Evolutionary conservation across 352 stramenopile genomes (phyloP).

Genomic region (Paralagenidium karlingii): DNA sequence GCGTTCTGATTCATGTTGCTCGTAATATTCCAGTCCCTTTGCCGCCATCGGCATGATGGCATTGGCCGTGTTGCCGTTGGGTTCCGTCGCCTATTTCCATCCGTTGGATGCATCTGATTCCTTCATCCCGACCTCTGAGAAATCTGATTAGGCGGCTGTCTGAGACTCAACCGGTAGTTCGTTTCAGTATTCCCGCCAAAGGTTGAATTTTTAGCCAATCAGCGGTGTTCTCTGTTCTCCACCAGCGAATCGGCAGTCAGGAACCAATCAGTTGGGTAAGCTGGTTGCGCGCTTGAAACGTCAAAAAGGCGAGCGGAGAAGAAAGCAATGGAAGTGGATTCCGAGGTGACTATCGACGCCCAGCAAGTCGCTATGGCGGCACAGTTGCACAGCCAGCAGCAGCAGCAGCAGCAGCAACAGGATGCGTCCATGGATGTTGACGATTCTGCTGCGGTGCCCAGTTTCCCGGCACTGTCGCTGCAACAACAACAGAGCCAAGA

Average conservation of each 20-base stretch:
- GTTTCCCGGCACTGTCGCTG: constrained; percentile 66
- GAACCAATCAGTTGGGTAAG: not conserved
- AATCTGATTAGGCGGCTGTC: not conserved
- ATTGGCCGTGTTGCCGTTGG: no score
- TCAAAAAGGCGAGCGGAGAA: not conserved
- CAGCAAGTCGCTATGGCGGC: constrained; percentile 32
- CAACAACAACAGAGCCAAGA: constrained; percentile 54
- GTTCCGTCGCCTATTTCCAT: constrained; percentile 24
- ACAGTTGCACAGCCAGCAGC: no score
- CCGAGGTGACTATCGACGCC: constrained; percentile 45
- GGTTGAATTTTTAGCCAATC: constrained; percentile 10
- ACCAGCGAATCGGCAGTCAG: constrained; percentile 12
- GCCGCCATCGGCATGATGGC: no score
- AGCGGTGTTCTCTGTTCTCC: constrained; percentile 4
- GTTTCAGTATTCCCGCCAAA: constrained; percentile 1
- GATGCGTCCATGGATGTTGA: constrained; percentile 43
- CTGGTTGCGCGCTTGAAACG: not conserved
- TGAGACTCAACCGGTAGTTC: not conserved
- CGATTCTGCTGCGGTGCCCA: constrained; percentile 27
- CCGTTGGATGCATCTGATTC: constrained; percentile 34
- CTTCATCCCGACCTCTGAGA: constrained; percentile 22
- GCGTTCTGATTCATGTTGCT: no score
- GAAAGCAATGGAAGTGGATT: constrained; percentile 53
- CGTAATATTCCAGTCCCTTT: no score
- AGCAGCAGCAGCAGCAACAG: constrained; percentile 31